phyloP scores from a whole-genome alignment of 1,284 basidiomycete species.

The Ustilago crameri region DNA sequence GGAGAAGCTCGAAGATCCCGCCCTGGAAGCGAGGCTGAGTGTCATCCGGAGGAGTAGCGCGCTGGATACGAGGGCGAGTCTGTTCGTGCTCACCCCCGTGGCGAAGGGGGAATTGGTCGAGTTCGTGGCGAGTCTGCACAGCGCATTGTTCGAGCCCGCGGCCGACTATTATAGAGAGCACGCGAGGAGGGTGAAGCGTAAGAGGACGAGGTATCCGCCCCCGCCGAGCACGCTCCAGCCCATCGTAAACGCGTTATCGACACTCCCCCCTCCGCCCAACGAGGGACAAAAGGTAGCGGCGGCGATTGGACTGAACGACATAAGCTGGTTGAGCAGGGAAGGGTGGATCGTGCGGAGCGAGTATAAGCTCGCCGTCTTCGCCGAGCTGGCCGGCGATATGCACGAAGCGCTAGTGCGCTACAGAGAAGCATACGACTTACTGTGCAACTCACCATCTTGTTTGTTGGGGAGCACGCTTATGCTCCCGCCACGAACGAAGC shows the following conservation, averaged over 20 bases:
- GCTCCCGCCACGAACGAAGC: conserved; percentile 88
- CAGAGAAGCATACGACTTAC: conserved; percentile 34
- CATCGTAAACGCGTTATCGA: conserved; percentile 50
- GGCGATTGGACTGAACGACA: conserved; percentile 10
- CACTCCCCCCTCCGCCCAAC: conserved; percentile 9
- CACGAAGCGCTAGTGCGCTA: conserved; percentile 69
- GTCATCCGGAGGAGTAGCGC: conserved; percentile 86
- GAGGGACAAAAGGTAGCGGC: conserved; percentile 7
- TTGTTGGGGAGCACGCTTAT: conserved; percentile 77
- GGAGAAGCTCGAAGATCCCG: conserved; percentile 74
- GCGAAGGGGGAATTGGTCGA: conserved; percentile 77
- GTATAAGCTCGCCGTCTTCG: conserved; percentile 95
- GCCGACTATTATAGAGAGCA: conserved; percentile 92
- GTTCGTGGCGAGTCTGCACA: conserved; percentile 76
- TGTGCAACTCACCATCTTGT: conserved; percentile 29
- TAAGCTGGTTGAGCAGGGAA: conserved; percentile 75
- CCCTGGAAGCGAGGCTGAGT: conserved; percentile 83
- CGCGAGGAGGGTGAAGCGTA: conserved; percentile 87
- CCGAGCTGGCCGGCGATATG: conserved; percentile 92
- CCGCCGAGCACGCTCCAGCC: conserved; percentile 60
- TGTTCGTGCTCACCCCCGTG: conserved; percentile 92
- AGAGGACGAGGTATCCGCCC: conserved; percentile 77
- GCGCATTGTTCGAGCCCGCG: conserved; percentile 85
- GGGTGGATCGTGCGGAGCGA: conserved; percentile 97
- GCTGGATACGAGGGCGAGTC: conserved; percentile 86